Evolutionary conservation across 2,329 filamentous ascomycete genomes (phyloP).

Genomic region (Tothia fuscella): DNA sequence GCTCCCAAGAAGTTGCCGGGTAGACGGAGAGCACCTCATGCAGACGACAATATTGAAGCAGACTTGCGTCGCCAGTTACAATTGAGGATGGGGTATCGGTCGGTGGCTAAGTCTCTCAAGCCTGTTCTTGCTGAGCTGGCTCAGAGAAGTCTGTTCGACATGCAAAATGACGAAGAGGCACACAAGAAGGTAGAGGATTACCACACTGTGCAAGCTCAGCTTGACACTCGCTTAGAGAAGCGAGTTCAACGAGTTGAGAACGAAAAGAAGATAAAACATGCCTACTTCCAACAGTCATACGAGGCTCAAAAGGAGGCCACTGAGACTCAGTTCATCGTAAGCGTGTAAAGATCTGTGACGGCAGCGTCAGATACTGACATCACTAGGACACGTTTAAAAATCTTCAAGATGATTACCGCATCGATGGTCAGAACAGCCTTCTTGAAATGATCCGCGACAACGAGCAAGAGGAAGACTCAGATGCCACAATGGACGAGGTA

Average conservation of each 20-base stretch:
- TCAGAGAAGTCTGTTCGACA: constrained; percentile 44
- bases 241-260: constrained; percentile 27
- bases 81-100: constrained; percentile 53
- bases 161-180: constrained; percentile 42
- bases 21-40: constrained; percentile 35
- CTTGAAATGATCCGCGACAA: constrained; percentile 26
- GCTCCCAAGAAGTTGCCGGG: constrained; percentile 27
- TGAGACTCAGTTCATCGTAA: constrained; percentile 25
- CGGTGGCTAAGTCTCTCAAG: constrained; percentile 51
- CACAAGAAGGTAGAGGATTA: constrained; percentile 45
- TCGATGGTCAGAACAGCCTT: constrained; percentile 26
- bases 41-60: constrained; percentile 33
- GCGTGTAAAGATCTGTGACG: constrained; percentile 9
- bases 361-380: constrained; percentile 11
- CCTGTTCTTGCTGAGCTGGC: constrained; percentile 54
- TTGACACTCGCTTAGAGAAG: constrained; percentile 35
- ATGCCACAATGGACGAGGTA: constrained; percentile 31
- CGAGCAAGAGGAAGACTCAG: constrained; percentile 21
- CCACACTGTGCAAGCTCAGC: constrained; percentile 36
- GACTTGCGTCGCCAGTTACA: constrained; percentile 48
- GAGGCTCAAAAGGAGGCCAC: constrained; percentile 24
- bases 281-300: constrained; percentile 23
- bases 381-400: constrained; percentile 22
- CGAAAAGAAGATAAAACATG: constrained; percentile 25
- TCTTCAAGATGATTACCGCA: constrained; percentile 22